Evolutionary conservation across 495 filamentous ascomycete species (phyloP), one percentile per base, ranked within the genome.

Genomic region (Neurospora pannonica): DNA sequence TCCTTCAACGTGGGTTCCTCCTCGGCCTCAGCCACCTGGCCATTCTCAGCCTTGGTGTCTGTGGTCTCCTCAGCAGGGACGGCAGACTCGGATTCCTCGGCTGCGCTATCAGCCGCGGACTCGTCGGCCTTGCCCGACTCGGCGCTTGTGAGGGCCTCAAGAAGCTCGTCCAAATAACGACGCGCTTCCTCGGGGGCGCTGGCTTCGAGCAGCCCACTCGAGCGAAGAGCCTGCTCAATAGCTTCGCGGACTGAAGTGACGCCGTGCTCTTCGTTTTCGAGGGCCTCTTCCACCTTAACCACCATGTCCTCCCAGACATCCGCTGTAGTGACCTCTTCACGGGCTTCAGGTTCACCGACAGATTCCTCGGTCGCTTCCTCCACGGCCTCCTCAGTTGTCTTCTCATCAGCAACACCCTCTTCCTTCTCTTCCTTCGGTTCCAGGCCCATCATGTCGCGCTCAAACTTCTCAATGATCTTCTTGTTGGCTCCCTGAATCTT

Each of bases 401-500:
- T 40, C 71, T 70, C 48, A n/a, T 38, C 43, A 11, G 34, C 28
- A n/a, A 70, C 17, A 6, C 76, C 73, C 2, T 78, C 74, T 24
- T 83, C 76, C 3, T 80, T 79, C 19, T 76, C 78, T 9, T 81
- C 75, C 36, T 76, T 74, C 34, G 46, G 24, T 37, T 38, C 75
- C 4, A 90, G 40, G 19, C 88, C 90, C 70, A 89, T 81, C 8
- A 97, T 84, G 0, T 86, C 82, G 34, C 84, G 84, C 81, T 95
- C 91, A 74, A 93, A 93, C 36, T 88, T 89, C 46, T 91, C 88
- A 17, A 94, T 86, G 69, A 87, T 84, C 13, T 82, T 87, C 60
- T 86, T 85, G 60, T 88, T 90, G 39, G 85, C 85, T 7, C 82
- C 86, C 82, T 99, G 97, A 54, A 97, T 93, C 11, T 85, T 81